A percentile compares a stretch with the other conserved stretches of the same genome.
Conservation (phyloP, 1,284 basidiomycete genomes). For the Cryptococcus maquisensis region DNA sequence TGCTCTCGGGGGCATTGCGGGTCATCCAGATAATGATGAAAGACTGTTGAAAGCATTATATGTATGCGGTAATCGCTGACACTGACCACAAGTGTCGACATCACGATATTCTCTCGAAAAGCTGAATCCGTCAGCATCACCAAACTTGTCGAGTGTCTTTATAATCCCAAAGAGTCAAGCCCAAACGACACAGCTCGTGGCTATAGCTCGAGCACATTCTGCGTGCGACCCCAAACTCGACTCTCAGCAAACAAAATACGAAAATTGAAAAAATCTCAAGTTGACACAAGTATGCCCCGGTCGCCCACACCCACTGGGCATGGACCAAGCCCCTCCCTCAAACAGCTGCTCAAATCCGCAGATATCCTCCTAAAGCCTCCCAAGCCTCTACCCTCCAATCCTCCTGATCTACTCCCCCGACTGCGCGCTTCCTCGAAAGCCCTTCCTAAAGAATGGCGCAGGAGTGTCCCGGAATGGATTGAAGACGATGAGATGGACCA, state of each 20-base stretch:
- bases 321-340: slow-evolving; percentile 5
- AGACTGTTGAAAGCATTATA: too few species aligned
- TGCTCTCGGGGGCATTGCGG: background rate
- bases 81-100: too few species aligned
- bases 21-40: too few species aligned
- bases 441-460: slow-evolving; percentile 22
- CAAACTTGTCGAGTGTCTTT: background rate
- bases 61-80: too few species aligned
- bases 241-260: background rate
- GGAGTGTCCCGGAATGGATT: slow-evolving; percentile 12
- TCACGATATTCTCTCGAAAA: too few species aligned
- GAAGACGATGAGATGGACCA: slow-evolving; percentile 16
- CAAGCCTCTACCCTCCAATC: slow-evolving; percentile 27
- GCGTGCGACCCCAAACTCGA: background rate
- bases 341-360: slow-evolving; percentile 21
- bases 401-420: slow-evolving; percentile 18
- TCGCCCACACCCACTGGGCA: background rate
- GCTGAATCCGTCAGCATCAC: background rate
- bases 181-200: too few species aligned
- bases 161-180: too few species aligned
- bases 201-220: too few species aligned
- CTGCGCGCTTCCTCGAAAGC: slow-evolving; percentile 18
- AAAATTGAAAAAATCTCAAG: background rate
- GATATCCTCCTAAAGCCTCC: slow-evolving; percentile 33
- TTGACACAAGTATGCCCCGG: background rate